Percentiles rank a stretch among this genome's conserved stretches.
Evolutionary conservation across 2,329 filamentous ascomycete genomes (phyloP).

Genomic region (Sporothrix variecibatus): DNA sequence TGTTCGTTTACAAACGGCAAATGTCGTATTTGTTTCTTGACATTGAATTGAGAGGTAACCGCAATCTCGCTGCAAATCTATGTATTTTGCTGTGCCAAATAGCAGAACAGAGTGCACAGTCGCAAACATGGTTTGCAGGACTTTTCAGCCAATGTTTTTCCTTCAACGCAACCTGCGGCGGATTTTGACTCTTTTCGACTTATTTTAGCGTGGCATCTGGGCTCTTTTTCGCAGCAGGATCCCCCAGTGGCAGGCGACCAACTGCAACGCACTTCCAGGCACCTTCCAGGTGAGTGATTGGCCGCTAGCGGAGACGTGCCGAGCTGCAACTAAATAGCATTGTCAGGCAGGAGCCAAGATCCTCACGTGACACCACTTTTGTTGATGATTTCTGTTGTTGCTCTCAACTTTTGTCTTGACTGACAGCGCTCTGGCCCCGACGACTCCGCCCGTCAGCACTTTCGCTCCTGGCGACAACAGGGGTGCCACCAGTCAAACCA

Average conservation of each 20-base stretch:
- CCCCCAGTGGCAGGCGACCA: neutral
- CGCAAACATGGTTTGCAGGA: neutral
- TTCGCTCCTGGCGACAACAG: constrained; percentile 1
- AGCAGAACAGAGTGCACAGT: neutral
- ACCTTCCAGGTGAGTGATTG: neutral
- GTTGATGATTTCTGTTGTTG: neutral
- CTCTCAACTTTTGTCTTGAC: neutral
- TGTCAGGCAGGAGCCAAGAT: neutral
- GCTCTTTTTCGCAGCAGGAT: neutral
- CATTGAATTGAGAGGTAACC: neutral
- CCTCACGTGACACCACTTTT: neutral
- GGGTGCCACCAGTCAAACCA: neutral
- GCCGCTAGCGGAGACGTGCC: neutral
- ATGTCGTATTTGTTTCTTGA: neutral
- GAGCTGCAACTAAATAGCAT: neutral
- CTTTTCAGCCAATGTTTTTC: neutral
- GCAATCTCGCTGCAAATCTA: neutral
- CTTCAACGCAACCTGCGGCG: neutral
- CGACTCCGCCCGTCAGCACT: constrained; percentile 16
- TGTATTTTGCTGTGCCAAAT: neutral
- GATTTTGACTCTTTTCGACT: neutral
- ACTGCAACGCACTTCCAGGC: neutral
- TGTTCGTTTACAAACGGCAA: neutral
- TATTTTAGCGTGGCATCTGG: constrained; percentile 5
- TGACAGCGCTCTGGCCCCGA: constrained; percentile 10